Evolutionary conservation across 2,329 filamentous ascomycete genomes (phyloP).

Genomic region (Triangularia verruculosa): DNA sequence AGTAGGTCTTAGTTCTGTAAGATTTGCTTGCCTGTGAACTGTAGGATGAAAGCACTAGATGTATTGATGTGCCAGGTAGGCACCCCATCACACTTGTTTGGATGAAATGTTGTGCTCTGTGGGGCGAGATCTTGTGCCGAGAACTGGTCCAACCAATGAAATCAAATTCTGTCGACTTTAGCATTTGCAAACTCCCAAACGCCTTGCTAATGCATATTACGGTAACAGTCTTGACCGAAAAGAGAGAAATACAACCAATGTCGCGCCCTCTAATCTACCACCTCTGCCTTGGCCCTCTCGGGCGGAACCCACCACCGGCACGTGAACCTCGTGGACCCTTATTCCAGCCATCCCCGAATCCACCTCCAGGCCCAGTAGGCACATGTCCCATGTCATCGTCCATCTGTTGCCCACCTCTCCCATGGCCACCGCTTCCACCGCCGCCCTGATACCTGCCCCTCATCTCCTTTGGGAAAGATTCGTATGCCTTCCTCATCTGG

Average conservation of each 20-base stretch:
- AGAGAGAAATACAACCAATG: neutral
- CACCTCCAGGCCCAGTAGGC: slow-evolving; percentile 43
- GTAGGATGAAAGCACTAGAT: neutral
- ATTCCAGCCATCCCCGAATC: slow-evolving; percentile 44
- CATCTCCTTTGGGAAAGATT: slow-evolving; percentile 82
- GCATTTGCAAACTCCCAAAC: slow-evolving; percentile 37
- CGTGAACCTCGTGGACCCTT: slow-evolving; percentile 46
- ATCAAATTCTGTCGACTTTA: neutral
- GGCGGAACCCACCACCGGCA: slow-evolving; percentile 37
- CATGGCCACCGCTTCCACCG: slow-evolving; percentile 44
- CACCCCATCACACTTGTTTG: neutral
- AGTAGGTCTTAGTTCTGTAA: too few species aligned
- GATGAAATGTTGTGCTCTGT: neutral
- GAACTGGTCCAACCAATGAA: neutral
- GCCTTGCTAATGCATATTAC: slow-evolving; percentile 13
- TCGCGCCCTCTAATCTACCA: slow-evolving; percentile 28
- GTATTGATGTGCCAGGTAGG: neutral
- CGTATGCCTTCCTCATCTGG: slow-evolving; percentile 93
- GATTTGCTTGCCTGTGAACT: neutral
- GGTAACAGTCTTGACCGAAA: neutral
- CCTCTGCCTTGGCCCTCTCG: slow-evolving; percentile 52
- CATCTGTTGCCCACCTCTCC: slow-evolving; percentile 52
- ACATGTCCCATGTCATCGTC: slow-evolving; percentile 48
- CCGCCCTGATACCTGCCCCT: neutral
- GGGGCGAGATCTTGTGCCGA: neutral